Evolutionary conservation across 2,329 filamentous ascomycete species (phyloP).

Genomic region (Botryosphaeria dothidea): DNA sequence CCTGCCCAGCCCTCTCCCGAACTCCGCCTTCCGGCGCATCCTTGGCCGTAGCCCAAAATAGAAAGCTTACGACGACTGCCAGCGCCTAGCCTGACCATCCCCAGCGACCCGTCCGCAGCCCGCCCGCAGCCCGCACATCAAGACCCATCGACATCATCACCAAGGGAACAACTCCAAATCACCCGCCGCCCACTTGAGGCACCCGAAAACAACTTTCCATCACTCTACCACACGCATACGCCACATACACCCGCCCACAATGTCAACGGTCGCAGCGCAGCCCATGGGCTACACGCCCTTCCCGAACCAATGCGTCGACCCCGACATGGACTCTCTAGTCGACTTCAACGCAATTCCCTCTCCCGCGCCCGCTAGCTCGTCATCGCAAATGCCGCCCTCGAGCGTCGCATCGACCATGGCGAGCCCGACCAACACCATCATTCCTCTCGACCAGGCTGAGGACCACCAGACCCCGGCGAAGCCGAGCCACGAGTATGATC

Average conservation of each 20-base stretch:
- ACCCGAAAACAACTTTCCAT: background rate
- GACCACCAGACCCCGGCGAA: slow-evolving; percentile 65
- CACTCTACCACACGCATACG: background rate
- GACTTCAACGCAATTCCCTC: slow-evolving; percentile 63
- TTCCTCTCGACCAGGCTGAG: slow-evolving; percentile 49
- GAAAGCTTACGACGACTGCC: slow-evolving; percentile 19
- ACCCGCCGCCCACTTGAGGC: background rate
- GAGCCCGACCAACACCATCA: slow-evolving; percentile 54
- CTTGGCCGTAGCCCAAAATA: slow-evolving; percentile 16
- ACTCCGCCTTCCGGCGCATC: slow-evolving; percentile 9
- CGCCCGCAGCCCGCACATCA: no score
- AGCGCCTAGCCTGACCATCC: slow-evolving; percentile 3
- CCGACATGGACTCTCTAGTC: slow-evolving; percentile 43
- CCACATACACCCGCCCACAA: slow-evolving; percentile 8
- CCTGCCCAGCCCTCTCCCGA: slow-evolving; percentile 4
- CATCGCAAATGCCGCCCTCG: slow-evolving; percentile 50
- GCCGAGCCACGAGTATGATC: slow-evolving; percentile 92
- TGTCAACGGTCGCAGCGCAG: slow-evolving; percentile 18
- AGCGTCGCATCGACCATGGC: slow-evolving; percentile 56
- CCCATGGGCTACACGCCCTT: slow-evolving; percentile 33
- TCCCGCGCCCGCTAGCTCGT: slow-evolving; percentile 57
- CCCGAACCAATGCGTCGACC: slow-evolving; percentile 40
- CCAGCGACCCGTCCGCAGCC: slow-evolving; percentile 3
- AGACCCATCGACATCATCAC: slow-evolving; percentile 10
- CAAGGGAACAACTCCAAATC: background rate